Evolutionary conservation across 73 alveolate genomes (phyloP).

Genomic region (Paramecium biaurelia): DNA sequence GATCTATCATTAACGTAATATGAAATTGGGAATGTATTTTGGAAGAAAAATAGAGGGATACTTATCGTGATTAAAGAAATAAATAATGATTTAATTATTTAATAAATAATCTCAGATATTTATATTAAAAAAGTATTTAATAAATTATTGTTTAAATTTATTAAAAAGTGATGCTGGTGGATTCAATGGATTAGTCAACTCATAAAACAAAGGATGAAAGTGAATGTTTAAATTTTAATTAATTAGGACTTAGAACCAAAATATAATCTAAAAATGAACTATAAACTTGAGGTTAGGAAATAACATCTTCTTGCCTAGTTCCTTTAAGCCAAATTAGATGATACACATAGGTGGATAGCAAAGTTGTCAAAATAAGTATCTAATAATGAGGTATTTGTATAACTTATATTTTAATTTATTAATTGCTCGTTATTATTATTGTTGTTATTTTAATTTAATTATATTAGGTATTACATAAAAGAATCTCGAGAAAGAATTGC

Average conservation of each 20-base stretch:
- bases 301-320: background rate
- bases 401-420: background rate
- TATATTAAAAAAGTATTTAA: background rate
- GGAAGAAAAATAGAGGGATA: background rate
- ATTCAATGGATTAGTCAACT: background rate
- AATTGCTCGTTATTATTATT: background rate
- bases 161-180: background rate
- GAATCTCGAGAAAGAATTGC: background rate
- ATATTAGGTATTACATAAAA: background rate
- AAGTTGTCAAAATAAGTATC: background rate
- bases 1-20: background rate
- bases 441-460: background rate
- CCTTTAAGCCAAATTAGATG: background rate
- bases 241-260: background rate
- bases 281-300: background rate
- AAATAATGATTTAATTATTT: background rate
- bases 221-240: background rate
- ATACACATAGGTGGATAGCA: background rate
- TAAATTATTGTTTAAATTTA: slow-evolving; percentile 10
- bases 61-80: background rate
- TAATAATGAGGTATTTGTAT: background rate
- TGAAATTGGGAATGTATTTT: background rate
- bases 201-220: background rate
- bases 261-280: background rate
- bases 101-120: background rate